phyloP scores from a whole-genome alignment of 345 rosid species.

The Adansonia digitata region DNA sequence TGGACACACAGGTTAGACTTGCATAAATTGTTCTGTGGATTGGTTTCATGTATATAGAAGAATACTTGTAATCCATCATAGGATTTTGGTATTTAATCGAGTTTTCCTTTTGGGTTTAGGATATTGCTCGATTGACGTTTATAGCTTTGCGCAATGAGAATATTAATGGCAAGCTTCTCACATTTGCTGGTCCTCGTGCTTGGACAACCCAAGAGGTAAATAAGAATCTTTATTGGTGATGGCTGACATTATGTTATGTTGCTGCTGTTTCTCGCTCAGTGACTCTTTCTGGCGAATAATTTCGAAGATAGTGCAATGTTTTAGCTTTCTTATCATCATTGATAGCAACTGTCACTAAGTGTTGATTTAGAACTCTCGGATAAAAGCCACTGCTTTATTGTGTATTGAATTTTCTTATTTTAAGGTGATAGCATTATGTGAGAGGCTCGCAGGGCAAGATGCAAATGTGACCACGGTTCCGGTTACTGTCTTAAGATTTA shows the following conservation, averaged over 20 bases:
- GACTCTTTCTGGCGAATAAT: neutral
- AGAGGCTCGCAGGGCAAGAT: conserved; percentile 97
- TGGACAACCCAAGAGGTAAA: conserved; percentile 98
- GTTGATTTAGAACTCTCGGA: neutral
- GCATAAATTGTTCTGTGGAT: neutral
- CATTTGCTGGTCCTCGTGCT: conserved; percentile 95
- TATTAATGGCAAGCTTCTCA: conserved; percentile 64
- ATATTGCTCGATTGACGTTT: conserved; percentile 83
- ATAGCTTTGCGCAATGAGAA: conserved; percentile 80
- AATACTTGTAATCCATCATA: neutral
- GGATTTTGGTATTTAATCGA: neutral
- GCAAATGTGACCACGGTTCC: conserved; percentile 97
- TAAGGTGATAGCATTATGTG: conserved; percentile 87
- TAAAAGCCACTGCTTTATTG: conserved; percentile 4
- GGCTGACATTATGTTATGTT: neutral
- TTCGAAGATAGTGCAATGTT: neutral
- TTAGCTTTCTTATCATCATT: neutral
- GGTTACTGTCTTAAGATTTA: conserved; percentile 67
- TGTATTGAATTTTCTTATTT: conserved; percentile 8
- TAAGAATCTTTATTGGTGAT: neutral
- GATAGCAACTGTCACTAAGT: neutral
- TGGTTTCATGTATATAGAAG: neutral
- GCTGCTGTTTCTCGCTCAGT: neutral
- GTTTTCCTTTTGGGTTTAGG: conserved; percentile 37
- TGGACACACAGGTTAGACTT: conserved; percentile 84